Base-by-base conservation (phyloP, 176 grass and related monocot genomes). In the Guadua angustifolia region DNA sequence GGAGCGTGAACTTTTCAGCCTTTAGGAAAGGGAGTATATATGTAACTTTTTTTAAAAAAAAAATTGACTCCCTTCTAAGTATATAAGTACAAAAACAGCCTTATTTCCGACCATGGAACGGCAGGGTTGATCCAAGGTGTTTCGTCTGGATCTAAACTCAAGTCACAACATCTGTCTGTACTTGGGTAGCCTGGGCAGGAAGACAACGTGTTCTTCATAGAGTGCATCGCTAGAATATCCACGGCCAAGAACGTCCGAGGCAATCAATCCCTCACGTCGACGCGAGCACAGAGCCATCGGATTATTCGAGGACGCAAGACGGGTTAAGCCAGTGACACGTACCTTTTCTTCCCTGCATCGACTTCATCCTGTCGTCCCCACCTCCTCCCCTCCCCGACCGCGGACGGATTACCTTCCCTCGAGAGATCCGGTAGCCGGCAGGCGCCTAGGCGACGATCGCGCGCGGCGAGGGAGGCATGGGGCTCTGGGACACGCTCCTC, bases 401-500 rank as follows among this genome's bases (percentile, higher is more conserved):
- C 78, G 82, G 55, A 22, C 78, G 78, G 63, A 46, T 83, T 36
- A 56, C 74, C 89, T 51, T 68, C 63, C 78, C 40, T 74, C 65
- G 55, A 44, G 70, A 85, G 69, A 89, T 89, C 66, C 84, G 49
- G 66, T 66, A 1, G 51, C 66, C 84, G 49, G 66, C 73, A 1
- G 51, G 29, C 61, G 25, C 74, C 11, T 2, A 6, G 45, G 63
- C 75, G 82, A 83, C 83, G 64, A 53, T 35, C 73, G 51, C 56
- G 38, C 53, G 53, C 22, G 55, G 38, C 79, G 33, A 58, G 47
- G 52, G 56, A 79, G 65, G 38, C 84, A 98, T 98, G 95, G 95
- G 95, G 68, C 87, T 98, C 49, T 90, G 86, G 80, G 95, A 98
- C 61, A 88, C 93, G 67, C 85, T 98, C 57, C 95, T 98, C 79